phyloP scores from a whole-genome alignment of 2,329 filamentous ascomycete genomes.

The Ophiocordyceps camponoti-rufipedis region DNA sequence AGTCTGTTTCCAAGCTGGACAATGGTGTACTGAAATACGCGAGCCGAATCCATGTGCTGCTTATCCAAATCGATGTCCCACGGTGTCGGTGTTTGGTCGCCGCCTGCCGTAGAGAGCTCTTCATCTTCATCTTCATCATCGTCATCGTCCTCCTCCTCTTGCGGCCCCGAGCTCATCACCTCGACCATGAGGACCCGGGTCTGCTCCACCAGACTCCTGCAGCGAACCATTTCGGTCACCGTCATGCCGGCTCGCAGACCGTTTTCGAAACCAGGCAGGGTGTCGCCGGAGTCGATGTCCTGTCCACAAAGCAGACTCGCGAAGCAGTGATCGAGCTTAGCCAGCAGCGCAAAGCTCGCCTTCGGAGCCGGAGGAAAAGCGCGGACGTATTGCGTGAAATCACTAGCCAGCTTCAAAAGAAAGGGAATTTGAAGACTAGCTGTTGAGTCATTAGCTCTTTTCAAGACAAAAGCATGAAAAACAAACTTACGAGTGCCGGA shows the following conservation, averaged over 20 bases:
- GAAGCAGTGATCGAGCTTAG: constrained; percentile 73
- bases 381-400: constrained; percentile 53
- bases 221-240: constrained; percentile 69
- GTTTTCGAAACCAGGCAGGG: constrained; percentile 52
- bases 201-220: constrained; percentile 63
- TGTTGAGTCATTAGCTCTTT: constrained; percentile 13
- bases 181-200: constrained; percentile 55
- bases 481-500: constrained; percentile 58
- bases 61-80: constrained; percentile 27
- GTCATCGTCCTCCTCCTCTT: constrained; percentile 20
- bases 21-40: constrained; percentile 66
- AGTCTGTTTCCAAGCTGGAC: constrained; percentile 53
- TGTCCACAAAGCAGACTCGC: constrained; percentile 52
- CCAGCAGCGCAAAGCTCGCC: constrained; percentile 51
- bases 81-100: too few species aligned
- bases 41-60: constrained; percentile 51
- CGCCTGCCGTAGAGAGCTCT: not conserved
- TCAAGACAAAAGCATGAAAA: not conserved
- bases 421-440: constrained; percentile 70
- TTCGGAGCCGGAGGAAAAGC: constrained; percentile 45
- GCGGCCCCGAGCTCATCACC: constrained; percentile 32
- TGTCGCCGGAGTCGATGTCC: constrained; percentile 45
- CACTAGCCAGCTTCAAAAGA: constrained; percentile 57
- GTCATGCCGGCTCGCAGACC: constrained; percentile 48
- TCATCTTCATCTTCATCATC: constrained; percentile 20